Evolutionary conservation across 208 protist species (phyloP).

Genomic region (Leptomonas seymouri): DNA sequence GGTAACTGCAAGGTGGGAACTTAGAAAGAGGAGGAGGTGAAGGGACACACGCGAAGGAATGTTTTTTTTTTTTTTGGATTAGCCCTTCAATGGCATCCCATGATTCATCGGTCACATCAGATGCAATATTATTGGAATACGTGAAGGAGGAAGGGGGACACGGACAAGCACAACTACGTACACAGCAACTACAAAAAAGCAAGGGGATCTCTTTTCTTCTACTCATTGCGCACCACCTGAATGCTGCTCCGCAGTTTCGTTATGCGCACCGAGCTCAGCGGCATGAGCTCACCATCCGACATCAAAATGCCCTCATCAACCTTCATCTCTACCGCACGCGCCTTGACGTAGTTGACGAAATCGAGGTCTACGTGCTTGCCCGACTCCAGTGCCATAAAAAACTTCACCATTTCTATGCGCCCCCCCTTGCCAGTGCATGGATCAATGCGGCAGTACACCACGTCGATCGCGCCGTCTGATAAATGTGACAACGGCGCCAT

Average conservation of each 20-base stretch:
- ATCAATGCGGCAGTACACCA: constrained; percentile 64
- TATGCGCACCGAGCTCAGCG: constrained; percentile 63
- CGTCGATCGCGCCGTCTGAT: constrained; percentile 80
- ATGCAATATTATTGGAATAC: no score
- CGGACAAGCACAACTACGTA: neutral
- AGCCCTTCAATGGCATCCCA: no score
- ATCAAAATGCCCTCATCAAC: constrained; percentile 73
- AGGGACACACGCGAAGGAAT: no score
- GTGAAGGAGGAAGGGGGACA: no score
- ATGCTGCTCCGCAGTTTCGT: constrained; percentile 55
- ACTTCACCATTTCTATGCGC: constrained; percentile 69
- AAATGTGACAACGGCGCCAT: constrained; percentile 81
- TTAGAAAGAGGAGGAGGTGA: no score
- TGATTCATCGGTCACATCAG: no score
- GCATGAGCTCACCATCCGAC: constrained; percentile 88
- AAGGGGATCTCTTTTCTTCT: constrained; percentile 1
- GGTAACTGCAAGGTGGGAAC: no score
- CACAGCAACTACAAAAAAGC: neutral
- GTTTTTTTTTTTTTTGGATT: no score
- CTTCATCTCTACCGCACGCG: constrained; percentile 75
- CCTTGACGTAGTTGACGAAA: constrained; percentile 84
- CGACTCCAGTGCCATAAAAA: constrained; percentile 63
- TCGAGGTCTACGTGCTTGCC: constrained; percentile 69
- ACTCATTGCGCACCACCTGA: constrained; percentile 65
- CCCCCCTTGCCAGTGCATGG: constrained; percentile 31